Evolutionary conservation across 2,329 filamentous ascomycete genomes (phyloP).

Genomic region (Lachnellula willkommii): DNA sequence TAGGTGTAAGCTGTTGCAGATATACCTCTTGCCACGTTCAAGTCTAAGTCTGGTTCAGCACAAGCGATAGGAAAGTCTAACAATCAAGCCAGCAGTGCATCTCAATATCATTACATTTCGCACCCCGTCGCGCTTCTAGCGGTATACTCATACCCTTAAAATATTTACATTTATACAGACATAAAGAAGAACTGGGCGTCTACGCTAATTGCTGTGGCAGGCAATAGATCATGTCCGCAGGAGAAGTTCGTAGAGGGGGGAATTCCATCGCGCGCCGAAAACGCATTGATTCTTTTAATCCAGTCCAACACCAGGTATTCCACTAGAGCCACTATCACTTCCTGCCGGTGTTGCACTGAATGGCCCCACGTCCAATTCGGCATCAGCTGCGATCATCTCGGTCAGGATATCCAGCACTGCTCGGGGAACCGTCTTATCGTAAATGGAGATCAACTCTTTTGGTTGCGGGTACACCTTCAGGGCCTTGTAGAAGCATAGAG

Average conservation of each 20-base stretch:
- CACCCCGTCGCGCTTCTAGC: conserved; percentile 1
- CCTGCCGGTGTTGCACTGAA: conserved; percentile 24
- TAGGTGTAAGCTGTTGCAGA: no score
- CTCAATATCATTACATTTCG: conserved; percentile 16
- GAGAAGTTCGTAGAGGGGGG: conserved; percentile 8
- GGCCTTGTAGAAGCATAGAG: conserved; percentile 94
- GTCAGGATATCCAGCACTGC: conserved; percentile 92
- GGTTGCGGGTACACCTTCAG: conserved; percentile 97
- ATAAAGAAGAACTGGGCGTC: conserved; percentile 19
- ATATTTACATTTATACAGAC: conserved; percentile 28
- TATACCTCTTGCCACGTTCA: not conserved
- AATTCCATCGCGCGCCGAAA: conserved; percentile 4
- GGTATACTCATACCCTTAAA: conserved; percentile 23
- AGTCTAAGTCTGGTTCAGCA: no score
- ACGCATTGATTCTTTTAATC: conserved; percentile 21
- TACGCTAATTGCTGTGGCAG: conserved; percentile 20
- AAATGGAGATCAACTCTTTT: conserved; percentile 87
- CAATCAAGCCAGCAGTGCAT: not conserved
- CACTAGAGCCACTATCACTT: conserved; percentile 23
- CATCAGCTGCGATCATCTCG: conserved; percentile 95
- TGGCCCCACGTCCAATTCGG: conserved; percentile 57
- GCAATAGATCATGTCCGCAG: conserved; percentile 9
- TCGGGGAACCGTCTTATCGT: conserved; percentile 79
- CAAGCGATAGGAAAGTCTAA: not conserved
- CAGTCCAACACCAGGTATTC: conserved; percentile 26